phyloP scores from a whole-genome alignment of 495 filamentous ascomycete genomes.

The Trichoderma virens region DNA sequence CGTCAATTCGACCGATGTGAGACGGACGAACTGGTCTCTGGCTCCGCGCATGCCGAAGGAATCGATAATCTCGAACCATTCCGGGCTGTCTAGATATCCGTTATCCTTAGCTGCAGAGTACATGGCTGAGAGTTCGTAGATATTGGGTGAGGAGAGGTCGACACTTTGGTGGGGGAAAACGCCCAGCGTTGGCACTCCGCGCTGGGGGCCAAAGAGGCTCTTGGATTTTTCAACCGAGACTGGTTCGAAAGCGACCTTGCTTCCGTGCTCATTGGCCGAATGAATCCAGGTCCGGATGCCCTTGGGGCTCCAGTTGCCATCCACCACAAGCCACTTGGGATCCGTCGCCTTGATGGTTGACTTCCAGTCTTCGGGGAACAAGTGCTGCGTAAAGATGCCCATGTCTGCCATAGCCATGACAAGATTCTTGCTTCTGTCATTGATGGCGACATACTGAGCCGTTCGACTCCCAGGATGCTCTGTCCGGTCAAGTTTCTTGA shows the following conservation, averaged over 20 bases:
- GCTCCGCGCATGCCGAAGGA: slow-evolving; percentile 58
- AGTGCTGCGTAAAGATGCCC: slow-evolving; percentile 61
- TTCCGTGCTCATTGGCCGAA: slow-evolving; percentile 43
- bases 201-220: slow-evolving; percentile 50
- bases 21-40: slow-evolving; percentile 52
- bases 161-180: slow-evolving; percentile 56
- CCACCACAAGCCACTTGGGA: slow-evolving; percentile 69
- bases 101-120: slow-evolving; percentile 52
- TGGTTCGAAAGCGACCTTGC: slow-evolving; percentile 78
- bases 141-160: slow-evolving; percentile 74
- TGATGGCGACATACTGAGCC: slow-evolving; percentile 85
- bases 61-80: slow-evolving; percentile 80
- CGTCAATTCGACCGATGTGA: slow-evolving; percentile 56
- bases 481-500: slow-evolving; percentile 46
- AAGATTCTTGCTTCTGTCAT: slow-evolving; percentile 73
- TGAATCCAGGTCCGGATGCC: slow-evolving; percentile 56
- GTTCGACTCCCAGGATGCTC: slow-evolving; percentile 51
- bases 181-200: slow-evolving; percentile 24
- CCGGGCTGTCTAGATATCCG: slow-evolving; percentile 55
- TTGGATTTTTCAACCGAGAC: slow-evolving; percentile 73
- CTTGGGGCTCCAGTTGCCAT: slow-evolving; percentile 69
- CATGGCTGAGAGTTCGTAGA: slow-evolving; percentile 71
- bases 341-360: slow-evolving; percentile 44
- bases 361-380: slow-evolving; percentile 48
- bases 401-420: slow-evolving; percentile 91